Evolutionary conservation across 176 grass and related monocot genomes (phyloP).

Genomic region (Phyllostachys edulis): DNA sequence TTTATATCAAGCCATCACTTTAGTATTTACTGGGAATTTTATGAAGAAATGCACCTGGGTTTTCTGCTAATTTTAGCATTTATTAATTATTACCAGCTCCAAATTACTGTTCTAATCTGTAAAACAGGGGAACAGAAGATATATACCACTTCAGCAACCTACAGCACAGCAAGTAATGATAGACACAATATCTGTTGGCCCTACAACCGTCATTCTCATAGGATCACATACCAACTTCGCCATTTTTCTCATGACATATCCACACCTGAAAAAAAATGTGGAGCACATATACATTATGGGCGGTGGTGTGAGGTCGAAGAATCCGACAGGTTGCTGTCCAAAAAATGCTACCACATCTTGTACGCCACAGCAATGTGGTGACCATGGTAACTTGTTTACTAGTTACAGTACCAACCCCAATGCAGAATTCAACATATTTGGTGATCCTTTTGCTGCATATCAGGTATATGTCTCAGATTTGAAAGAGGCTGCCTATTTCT

Average conservation of each 20-base stretch:
- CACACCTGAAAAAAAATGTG: slow-evolving; percentile 66
- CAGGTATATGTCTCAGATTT: slow-evolving; percentile 49
- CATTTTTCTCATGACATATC: slow-evolving; percentile 69
- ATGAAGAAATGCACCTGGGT: too few species aligned
- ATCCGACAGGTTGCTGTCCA: slow-evolving; percentile 77
- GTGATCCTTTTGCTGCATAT: slow-evolving; percentile 89
- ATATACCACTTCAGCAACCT: slow-evolving; percentile 56
- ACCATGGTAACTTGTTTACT: slow-evolving; percentile 81
- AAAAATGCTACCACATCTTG: slow-evolving; percentile 46
- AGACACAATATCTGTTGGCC: slow-evolving; percentile 65
- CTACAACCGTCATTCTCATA: slow-evolving; percentile 65
- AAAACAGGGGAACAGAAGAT: slow-evolving; percentile 73
- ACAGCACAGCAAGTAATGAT: slow-evolving; percentile 69
- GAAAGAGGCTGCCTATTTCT: not conserved
- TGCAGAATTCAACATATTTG: slow-evolving; percentile 89
- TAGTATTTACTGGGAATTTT: too few species aligned
- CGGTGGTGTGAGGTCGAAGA: slow-evolving; percentile 69
- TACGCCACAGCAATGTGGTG: slow-evolving; percentile 59
- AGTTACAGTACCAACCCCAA: slow-evolving; percentile 64
- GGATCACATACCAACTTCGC: slow-evolving; percentile 76
- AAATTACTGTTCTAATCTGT: not conserved
- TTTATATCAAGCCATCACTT: too few species aligned
- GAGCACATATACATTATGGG: slow-evolving; percentile 97
- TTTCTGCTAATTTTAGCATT: too few species aligned
- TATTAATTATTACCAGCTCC: not conserved